phyloP scores from a whole-genome alignment of 768 basidiomycete genomes.

The Tricholomella constricta region DNA sequence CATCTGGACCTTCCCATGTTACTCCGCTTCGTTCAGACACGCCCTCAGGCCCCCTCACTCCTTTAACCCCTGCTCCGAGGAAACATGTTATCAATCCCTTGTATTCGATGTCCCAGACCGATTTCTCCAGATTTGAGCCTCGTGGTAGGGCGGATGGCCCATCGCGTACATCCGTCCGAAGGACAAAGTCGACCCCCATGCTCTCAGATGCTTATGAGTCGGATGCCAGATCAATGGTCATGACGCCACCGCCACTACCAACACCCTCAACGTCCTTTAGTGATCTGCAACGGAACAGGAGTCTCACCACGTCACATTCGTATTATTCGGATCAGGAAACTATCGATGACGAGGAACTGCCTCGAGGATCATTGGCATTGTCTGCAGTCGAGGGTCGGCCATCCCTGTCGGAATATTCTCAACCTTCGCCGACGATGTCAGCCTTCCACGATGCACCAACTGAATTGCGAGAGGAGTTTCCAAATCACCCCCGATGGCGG shows the following conservation, averaged over 20 bases:
- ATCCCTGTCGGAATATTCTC: conserved; percentile 69
- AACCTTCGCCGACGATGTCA: conserved; percentile 75
- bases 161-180: conserved; percentile 36
- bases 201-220: conserved; percentile 46
- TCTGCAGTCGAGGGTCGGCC: conserved; percentile 52
- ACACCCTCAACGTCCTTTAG: conserved; percentile 29
- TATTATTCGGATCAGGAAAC: conserved; percentile 40
- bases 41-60: conserved; percentile 58
- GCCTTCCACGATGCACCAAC: conserved; percentile 66
- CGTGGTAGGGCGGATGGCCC: conserved; percentile 1
- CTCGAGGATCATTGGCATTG: conserved; percentile 51
- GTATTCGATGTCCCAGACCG: conserved; percentile 61
- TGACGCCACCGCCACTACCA: conserved; percentile 50
- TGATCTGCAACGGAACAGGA: conserved; percentile 17
- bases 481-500: conserved; percentile 28
- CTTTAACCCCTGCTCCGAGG: conserved; percentile 69
- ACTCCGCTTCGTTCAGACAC: conserved; percentile 64
- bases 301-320: conserved; percentile 29
- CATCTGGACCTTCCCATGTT: conserved; percentile 43
- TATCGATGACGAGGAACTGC: conserved; percentile 33
- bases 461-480: conserved; percentile 32
- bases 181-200: conserved; percentile 55
- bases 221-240: conserved; percentile 28
- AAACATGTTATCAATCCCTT: conserved; percentile 48
- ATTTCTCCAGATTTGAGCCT: conserved; percentile 34